phyloP scores from a whole-genome alignment of 2,329 filamentous ascomycete genomes.

The Epichloe coenophiala region DNA sequence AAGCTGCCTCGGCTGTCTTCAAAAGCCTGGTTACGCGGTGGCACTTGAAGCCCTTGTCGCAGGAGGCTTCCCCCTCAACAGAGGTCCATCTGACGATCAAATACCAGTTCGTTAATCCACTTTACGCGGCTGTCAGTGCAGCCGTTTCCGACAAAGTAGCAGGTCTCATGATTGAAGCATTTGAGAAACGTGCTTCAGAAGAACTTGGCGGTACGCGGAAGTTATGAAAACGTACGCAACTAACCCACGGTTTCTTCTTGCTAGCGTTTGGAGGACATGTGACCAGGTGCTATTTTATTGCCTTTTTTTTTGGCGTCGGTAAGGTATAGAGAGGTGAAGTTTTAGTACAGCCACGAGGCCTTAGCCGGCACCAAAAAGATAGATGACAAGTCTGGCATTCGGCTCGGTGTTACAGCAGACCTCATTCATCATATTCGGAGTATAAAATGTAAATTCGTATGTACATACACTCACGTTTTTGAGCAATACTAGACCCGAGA shows the following conservation, averaged over 20 bases:
- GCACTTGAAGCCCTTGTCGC: constrained; percentile 40
- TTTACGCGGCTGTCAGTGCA: constrained; percentile 71
- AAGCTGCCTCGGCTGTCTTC: constrained; percentile 40
- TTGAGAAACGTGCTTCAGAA: constrained; percentile 64
- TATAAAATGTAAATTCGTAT: neutral
- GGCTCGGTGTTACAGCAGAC: neutral
- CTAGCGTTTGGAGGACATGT: too few relatives aligned
- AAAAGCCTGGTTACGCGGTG: constrained; percentile 57
- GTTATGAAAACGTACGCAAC: neutral
- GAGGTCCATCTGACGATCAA: constrained; percentile 64
- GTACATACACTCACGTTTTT: neutral
- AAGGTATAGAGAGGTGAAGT: too few relatives aligned
- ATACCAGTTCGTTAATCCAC: constrained; percentile 78
- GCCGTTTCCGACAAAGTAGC: constrained; percentile 76
- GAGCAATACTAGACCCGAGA: too few relatives aligned
- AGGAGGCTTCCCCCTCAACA: constrained; percentile 30
- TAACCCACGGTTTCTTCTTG: too few relatives aligned
- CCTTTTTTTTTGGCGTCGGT: too few relatives aligned
- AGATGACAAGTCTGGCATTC: neutral
- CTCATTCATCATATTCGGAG: neutral
- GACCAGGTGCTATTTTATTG: too few relatives aligned
- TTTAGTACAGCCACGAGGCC: too few relatives aligned
- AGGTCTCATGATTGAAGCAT: constrained; percentile 80
- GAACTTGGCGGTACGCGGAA: constrained; percentile 10
- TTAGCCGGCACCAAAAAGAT: too few relatives aligned